Conservation (phyloP, 352 stramenopile genomes). For the Peronospora belbahrii region DNA sequence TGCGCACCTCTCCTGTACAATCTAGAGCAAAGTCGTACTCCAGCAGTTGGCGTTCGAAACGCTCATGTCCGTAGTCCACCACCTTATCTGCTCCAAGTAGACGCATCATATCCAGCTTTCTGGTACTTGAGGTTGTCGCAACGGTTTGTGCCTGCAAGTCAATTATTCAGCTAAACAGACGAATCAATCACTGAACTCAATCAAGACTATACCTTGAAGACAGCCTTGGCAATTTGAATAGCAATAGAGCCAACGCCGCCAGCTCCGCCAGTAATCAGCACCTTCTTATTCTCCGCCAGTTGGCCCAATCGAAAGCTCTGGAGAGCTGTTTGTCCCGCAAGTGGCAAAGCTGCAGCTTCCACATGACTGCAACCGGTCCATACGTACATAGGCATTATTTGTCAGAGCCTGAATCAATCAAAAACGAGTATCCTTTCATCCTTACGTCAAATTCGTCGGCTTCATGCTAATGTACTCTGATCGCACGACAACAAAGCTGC, state of each 20-base stretch:
- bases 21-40: constrained; percentile 77
- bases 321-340: constrained; percentile 47
- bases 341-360: constrained; percentile 58
- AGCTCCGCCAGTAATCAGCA: constrained; percentile 64
- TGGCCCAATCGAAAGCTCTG: constrained; percentile 42
- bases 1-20: constrained; percentile 60
- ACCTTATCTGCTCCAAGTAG: constrained; percentile 61
- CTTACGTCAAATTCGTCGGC: constrained; percentile 51
- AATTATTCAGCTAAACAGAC: not conserved
- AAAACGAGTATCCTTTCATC: not conserved
- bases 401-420: not conserved
- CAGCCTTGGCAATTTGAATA: constrained; percentile 65
- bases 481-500: constrained; percentile 41
- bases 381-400: not conserved
- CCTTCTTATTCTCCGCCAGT: constrained; percentile 53
- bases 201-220: constrained; percentile 48
- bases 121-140: constrained; percentile 57
- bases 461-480: constrained; percentile 65
- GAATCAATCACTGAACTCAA: not conserved
- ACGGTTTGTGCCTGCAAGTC: constrained; percentile 43
- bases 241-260: constrained; percentile 62
- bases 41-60: constrained; percentile 54
- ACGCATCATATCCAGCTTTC: constrained; percentile 60
- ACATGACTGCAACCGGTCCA: constrained; percentile 30
- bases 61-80: constrained; percentile 57